Evolutionary conservation across 257 asterid species (phyloP), one percentile per base, ranked within the genome.

Genomic region (Jaltomata sinuosa): DNA sequence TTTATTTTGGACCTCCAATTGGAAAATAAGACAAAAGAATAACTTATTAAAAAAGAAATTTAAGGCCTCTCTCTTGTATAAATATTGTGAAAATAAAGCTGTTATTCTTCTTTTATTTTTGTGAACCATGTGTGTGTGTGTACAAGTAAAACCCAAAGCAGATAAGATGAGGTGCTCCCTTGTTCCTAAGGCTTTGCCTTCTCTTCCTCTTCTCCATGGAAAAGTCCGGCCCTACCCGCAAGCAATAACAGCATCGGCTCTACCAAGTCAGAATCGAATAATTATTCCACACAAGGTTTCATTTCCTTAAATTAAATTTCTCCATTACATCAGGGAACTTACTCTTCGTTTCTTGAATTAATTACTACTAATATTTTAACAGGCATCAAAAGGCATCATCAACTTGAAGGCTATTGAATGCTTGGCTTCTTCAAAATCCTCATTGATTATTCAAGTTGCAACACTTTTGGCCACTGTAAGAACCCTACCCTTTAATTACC

Each of bases 361-460:
- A 61, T n/a, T n/a, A n/a, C n/a, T n/a, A n/a, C n/a, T n/a, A n/a
- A n/a, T n/a, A 61, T 61, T 16, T 65, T 31, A 38, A 71, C 21
- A 72, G 55, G 55, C 80, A 72, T 72, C 80, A 40, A 72, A 72
- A 12, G 53, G 80, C 34, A 42, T 42, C 34, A 42, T 42, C 80
- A 40, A 72, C 64, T 82, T 85, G 14, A 83, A 87, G 81, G 86
- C 65, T 42, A n/a, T 72, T 52, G 79, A 82, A 82, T 86, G 84
- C 21, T 81, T 79, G 59, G 72, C 83, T 42, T 69, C 27, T 59
- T 67, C 85, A 83, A 80, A 90, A 61, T 87, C 92, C 64, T 87
- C 86, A 76, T 67, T 92, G 86, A 96, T 94, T 34, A 79, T 91
- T 72, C 97, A 91, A 91, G 83, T 85, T 88, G 94, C 92, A 84